A percentile compares a stretch with the other conserved stretches of the same genome.
Evolutionary conservation across 2,329 filamentous ascomycete species (phyloP).

Genomic region (Talaromyces sp.): DNA sequence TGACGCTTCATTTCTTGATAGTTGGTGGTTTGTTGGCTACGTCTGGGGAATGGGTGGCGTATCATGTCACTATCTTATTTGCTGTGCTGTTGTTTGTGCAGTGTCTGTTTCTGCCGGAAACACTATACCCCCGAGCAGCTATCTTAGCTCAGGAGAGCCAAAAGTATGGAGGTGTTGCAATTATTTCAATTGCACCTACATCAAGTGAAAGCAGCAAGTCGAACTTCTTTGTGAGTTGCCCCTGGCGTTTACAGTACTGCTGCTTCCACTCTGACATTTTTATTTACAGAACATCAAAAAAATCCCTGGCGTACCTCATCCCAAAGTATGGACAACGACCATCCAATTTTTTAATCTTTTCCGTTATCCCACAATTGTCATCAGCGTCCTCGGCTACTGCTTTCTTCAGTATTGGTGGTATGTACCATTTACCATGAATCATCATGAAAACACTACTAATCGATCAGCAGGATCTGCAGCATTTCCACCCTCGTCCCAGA

Average conservation of each 20-base stretch:
- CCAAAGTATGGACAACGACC: slow-evolving; percentile 47
- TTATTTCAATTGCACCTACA: background rate
- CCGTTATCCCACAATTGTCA: slow-evolving; percentile 45
- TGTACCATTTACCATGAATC: slow-evolving; percentile 17
- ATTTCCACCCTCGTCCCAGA: slow-evolving; percentile 54
- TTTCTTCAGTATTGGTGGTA: slow-evolving; percentile 60
- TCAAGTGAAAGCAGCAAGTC: background rate
- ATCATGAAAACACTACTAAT: background rate
- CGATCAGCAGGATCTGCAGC: background rate
- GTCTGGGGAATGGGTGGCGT: slow-evolving; percentile 53
- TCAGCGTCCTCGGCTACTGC: slow-evolving; percentile 50
- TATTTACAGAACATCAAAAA: slow-evolving; percentile 29
- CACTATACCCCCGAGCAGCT: slow-evolving; percentile 50
- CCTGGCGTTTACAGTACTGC: background rate
- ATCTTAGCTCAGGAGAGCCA: background rate
- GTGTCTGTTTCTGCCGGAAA: slow-evolving; percentile 53
- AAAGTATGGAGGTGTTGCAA: background rate
- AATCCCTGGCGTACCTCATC: slow-evolving; percentile 52
- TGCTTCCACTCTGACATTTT: background rate
- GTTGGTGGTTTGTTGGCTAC: slow-evolving; percentile 54
- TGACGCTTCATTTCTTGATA: slow-evolving; percentile 21
- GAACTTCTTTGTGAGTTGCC: background rate
- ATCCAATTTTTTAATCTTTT: slow-evolving; percentile 49
- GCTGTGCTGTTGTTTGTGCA: slow-evolving; percentile 48
- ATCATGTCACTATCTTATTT: slow-evolving; percentile 55